Percentiles rank a stretch among this genome's conserved stretches.
Evolutionary conservation across 495 filamentous ascomycete species (phyloP).

Genomic region (Ramalina peruviana): DNA sequence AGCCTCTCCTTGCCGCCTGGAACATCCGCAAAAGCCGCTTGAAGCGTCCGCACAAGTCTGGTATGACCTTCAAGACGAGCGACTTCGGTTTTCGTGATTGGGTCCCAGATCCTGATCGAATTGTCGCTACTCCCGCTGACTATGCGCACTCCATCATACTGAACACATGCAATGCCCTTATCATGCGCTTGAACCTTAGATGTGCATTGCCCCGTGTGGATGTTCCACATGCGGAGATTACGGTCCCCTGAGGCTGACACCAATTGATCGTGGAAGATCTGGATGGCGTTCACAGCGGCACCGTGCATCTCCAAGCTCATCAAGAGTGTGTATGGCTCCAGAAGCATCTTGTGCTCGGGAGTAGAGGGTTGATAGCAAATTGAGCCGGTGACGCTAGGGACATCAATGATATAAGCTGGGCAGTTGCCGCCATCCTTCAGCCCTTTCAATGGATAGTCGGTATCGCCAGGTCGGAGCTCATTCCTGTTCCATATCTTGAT

Average conservation of each 20-base stretch:
- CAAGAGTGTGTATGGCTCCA: conserved; percentile 56
- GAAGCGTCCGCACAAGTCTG: conserved; percentile 82
- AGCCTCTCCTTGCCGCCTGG: conserved; percentile 63
- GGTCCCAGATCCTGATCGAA: conserved; percentile 87
- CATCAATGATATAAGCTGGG: conserved; percentile 39
- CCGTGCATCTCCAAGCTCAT: conserved; percentile 67
- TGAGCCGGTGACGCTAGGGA: conserved; percentile 28
- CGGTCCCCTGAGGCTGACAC: conserved; percentile 92
- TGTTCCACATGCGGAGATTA: conserved; percentile 84
- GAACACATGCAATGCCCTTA: conserved; percentile 95
- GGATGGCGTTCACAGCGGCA: conserved; percentile 92
- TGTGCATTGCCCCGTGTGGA: conserved; percentile 58
- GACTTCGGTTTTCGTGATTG: conserved; percentile 68
- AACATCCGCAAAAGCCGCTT: conserved; percentile 84
- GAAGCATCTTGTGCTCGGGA: conserved; percentile 6
- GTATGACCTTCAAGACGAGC: conserved; percentile 69
- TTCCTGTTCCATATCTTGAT: conserved; percentile 90
- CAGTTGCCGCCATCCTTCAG: conserved; percentile 29
- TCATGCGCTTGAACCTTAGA: conserved; percentile 72
- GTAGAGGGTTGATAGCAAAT: conserved; percentile 13
- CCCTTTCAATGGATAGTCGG: conserved; percentile 45
- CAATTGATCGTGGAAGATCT: conserved; percentile 73
- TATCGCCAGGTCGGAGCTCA: conserved; percentile 49
- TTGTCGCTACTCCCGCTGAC: conserved; percentile 93
- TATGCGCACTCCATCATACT: conserved; percentile 92